These are phyloP conservation scores for Marchantia polymorpha DNA, from an alignment of 225 moss, liverwort and hornwort genomes.

Conservation along the genomic window DNA sequence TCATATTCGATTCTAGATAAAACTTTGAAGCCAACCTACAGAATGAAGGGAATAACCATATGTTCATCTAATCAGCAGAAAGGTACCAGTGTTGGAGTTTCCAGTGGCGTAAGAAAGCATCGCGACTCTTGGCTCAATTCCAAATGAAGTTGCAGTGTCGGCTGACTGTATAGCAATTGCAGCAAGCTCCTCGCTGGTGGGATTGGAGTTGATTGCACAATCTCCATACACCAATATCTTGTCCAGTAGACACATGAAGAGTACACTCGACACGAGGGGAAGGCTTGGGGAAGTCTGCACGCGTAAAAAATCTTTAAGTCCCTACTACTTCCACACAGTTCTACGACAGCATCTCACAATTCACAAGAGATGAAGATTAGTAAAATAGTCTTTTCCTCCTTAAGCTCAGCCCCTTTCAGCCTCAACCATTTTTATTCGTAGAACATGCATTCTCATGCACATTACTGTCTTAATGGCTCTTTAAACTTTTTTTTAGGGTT, in stretches of 20 bases:
- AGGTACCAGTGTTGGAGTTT: constrained; percentile 79
- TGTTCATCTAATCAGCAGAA: background rate
- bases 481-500: background rate
- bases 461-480: no score
- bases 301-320: background rate
- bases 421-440: background rate
- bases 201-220: constrained; percentile 86
- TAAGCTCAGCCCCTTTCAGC: background rate
- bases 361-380: no score
- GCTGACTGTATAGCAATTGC: constrained; percentile 92
- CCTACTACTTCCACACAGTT: no score
- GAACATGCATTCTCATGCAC: background rate
- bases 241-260: constrained; percentile 93
- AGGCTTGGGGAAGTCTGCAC: constrained; percentile 70
- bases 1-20: no score
- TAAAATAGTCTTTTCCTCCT: no score
- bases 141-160: constrained; percentile 88
- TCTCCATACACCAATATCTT: constrained; percentile 91
- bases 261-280: constrained; percentile 88
- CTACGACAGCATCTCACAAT: no score
- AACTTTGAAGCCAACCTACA: no score
- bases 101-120: constrained; percentile 95
- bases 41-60: background rate
- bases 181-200: constrained; percentile 80
- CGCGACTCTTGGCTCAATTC: constrained; percentile 77